Evolutionary conservation across 2,329 filamentous ascomycete species (phyloP).

Genomic region (Myriangium duriaei): DNA sequence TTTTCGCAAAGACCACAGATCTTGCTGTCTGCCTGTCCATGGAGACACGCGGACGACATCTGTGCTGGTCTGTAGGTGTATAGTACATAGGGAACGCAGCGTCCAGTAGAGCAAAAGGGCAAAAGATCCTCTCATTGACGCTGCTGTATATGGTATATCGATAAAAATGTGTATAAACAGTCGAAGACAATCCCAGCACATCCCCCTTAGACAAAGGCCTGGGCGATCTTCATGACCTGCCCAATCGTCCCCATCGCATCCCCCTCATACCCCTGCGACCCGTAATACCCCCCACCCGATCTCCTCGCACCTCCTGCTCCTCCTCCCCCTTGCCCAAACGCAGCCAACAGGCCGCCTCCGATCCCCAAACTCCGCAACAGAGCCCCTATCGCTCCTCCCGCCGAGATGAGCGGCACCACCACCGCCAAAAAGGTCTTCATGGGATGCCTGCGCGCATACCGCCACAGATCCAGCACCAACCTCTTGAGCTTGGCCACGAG

Average conservation of each 20-base stretch:
- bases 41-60: no score
- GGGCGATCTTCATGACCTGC: constrained; percentile 37
- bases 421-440: constrained; percentile 81
- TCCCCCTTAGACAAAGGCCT: constrained; percentile 39
- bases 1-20: no score
- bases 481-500: constrained; percentile 64
- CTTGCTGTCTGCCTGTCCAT: no score
- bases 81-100: no score
- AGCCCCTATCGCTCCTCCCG: constrained; percentile 64
- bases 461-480: constrained; percentile 65
- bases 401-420: constrained; percentile 71
- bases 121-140: no score
- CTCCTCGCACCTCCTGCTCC: constrained; percentile 16
- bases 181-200: no score
- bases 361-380: constrained; percentile 71
- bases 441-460: constrained; percentile 73
- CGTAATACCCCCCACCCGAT: constrained; percentile 30
- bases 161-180: no score
- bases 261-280: constrained; percentile 31
- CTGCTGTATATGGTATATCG: no score
- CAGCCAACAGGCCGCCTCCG: constrained; percentile 49
- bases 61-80: no score
- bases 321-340: constrained; percentile 15
- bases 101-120: no score
- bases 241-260: constrained; percentile 32